These are phyloP conservation scores for Mycocentrospora acerina DNA, from an alignment of 2,329 filamentous ascomycete species.

Conservation along the genomic window DNA sequence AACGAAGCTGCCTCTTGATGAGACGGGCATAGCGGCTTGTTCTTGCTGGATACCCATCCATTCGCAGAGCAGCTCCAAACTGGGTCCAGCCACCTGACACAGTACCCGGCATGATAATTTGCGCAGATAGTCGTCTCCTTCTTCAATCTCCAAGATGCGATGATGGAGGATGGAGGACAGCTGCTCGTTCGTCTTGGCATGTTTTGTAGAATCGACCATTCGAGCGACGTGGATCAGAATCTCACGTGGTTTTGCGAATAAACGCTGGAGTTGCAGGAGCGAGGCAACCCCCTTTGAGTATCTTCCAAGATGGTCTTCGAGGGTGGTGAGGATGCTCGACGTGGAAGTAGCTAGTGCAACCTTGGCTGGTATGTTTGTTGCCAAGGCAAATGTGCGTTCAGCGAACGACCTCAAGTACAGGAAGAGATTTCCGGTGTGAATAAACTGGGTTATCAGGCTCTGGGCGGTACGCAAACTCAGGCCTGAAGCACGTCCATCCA, in stretches of 20 bases:
- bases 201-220: conserved; percentile 50
- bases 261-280: conserved; percentile 44
- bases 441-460: conserved; percentile 54
- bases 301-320: conserved; percentile 44
- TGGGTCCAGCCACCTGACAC: conserved; percentile 63
- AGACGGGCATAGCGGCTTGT: conserved; percentile 25
- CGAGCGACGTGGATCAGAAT: conserved; percentile 56
- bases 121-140: conserved; percentile 62
- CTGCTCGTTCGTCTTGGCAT: conserved; percentile 45
- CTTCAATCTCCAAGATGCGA: conserved; percentile 55
- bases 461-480: conserved; percentile 52
- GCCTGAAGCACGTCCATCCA: conserved; percentile 53
- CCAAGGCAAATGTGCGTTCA: conserved; percentile 38
- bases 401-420: conserved; percentile 39
- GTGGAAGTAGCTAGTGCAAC: conserved; percentile 47
- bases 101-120: conserved; percentile 69
- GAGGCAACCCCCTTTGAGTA: conserved; percentile 30
- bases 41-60: conserved; percentile 69
- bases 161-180: conserved; percentile 42
- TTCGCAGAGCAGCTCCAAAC: conserved; percentile 66
- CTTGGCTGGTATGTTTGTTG: conserved; percentile 39
- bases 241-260: conserved; percentile 50
- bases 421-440: conserved; percentile 41
- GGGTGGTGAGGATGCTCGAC: conserved; percentile 40
- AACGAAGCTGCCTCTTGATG: conserved; percentile 34